Evolutionary conservation across 73 alveolate species (phyloP).

Genomic region (Paraurostyla sp.): DNA sequence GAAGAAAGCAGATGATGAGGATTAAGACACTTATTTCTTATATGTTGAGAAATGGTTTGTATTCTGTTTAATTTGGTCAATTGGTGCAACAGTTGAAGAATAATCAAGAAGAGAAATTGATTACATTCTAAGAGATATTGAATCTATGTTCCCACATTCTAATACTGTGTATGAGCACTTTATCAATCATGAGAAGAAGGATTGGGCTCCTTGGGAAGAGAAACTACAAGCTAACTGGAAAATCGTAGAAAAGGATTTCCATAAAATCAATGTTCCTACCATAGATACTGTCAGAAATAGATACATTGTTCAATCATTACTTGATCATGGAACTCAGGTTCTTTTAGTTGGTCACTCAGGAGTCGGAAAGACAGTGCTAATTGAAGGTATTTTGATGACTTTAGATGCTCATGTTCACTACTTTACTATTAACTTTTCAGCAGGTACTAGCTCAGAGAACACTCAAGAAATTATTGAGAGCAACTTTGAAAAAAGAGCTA

Average conservation of each 20-base stretch:
- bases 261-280: constrained; percentile 96
- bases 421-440: constrained; percentile 97
- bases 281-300: constrained; percentile 95
- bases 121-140: constrained; percentile 90
- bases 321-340: constrained; percentile 83
- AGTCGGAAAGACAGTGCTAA: constrained; percentile 98
- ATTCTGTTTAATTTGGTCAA: constrained; percentile 93
- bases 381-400: constrained; percentile 79
- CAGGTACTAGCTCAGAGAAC: constrained; percentile 91
- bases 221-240: constrained; percentile 90
- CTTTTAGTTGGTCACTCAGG: constrained; percentile 99
- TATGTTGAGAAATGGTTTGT: constrained; percentile 93
- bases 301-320: constrained; percentile 77
- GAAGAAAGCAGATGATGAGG: constrained; percentile 70
- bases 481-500: constrained; percentile 97
- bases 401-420: constrained; percentile 78
- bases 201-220: constrained; percentile 99
- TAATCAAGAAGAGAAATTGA: constrained; percentile 87
- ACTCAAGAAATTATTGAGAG: constrained; percentile 97
- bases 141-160: constrained; percentile 89
- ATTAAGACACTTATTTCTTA: constrained; percentile 64
- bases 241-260: constrained; percentile 94
- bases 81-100: constrained; percentile 97
- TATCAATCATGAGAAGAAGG: constrained; percentile 96
- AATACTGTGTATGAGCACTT: constrained; percentile 96